Base-by-base conservation (phyloP, 176 grass and related monocot genomes). In the Saccharum officinarum region DNA sequence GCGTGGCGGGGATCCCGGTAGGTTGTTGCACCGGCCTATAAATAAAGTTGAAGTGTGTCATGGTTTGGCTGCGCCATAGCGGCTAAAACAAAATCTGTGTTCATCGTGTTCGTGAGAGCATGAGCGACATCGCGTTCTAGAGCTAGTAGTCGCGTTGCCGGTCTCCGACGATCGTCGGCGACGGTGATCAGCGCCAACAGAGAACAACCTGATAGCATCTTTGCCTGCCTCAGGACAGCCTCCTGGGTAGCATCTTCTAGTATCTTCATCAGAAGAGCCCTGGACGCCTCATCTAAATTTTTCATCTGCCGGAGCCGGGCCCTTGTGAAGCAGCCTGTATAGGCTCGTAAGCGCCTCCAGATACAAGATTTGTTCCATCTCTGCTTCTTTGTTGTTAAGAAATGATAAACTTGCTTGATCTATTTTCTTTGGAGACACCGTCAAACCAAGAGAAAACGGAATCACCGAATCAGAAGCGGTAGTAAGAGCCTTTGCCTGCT, bases 231-330 rank as follows among this genome's bases (percentile, higher is more conserved):
- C 20, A 47, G 38, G 75, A 93, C 80, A 73, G 80, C 34, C 22
- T 85, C 67, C 50, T 86, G 77, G 33, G 89, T 95, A 26, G 89
- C 87, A 7, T 90, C 80, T n/a, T 95, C 92, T 13, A 95, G 82
- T 49, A 98, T 81, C 71, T 70, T 95, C 90, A 88, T 86, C 46
- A 95, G 15, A 72, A 93, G 69, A 83, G 67, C 8, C 76, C 46
- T 91, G 31, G 91, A 93, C 77, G 84, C 72, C 36, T 85, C 79
- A 38, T 90, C 88, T 52, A 98, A 88, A 6, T 66, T 16, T n/a
- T 33, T 66, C 63, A 16, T 33, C 26, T 33, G 28, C 1, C 5
- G 34, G 34, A 36, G 3, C 34, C 34, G 63, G 26, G 7, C 31
- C 83, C 5, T 14, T 80, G 63, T 83, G 82, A 76, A 98, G 87